These are phyloP conservation scores for Ophiostoma sp. DNA, from an alignment of 2,329 filamentous ascomycete species.

Conservation along the genomic window DNA sequence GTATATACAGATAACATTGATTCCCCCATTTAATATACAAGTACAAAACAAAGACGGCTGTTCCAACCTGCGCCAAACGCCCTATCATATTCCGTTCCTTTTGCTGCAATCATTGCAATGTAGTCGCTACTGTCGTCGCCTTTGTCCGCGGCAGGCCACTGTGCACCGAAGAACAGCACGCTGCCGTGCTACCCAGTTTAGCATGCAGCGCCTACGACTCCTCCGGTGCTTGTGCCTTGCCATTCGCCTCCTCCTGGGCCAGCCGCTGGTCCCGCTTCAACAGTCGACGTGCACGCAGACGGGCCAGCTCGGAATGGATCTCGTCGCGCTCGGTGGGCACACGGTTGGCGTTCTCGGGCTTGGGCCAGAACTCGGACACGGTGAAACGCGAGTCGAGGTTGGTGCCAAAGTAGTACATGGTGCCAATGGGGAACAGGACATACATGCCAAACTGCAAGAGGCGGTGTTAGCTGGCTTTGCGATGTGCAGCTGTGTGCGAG, in stretches of 20 bases:
- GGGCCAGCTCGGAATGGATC: slow-evolving; percentile 73
- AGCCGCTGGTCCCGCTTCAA: slow-evolving; percentile 67
- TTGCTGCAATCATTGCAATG: background rate
- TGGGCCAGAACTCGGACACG: slow-evolving; percentile 92
- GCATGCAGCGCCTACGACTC: background rate
- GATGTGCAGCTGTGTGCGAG: too few relatives aligned
- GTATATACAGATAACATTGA: background rate
- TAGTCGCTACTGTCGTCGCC: background rate
- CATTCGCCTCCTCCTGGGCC: slow-evolving; percentile 34
- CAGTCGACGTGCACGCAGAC: slow-evolving; percentile 59
- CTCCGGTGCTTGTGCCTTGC: slow-evolving; percentile 21
- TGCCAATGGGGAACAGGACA: slow-evolving; percentile 95
- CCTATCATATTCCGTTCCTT: background rate
- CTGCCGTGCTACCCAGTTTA: too few relatives aligned
- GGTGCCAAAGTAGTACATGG: slow-evolving; percentile 99
- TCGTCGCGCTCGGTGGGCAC: slow-evolving; percentile 74
- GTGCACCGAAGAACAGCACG: too few relatives aligned
- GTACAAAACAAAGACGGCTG: background rate
- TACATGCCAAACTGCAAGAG: slow-evolving; percentile 83
- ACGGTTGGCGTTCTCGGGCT: slow-evolving; percentile 66
- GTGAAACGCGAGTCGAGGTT: slow-evolving; percentile 91
- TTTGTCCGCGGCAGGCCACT: background rate
- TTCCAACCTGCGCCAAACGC: slow-evolving; percentile 8
- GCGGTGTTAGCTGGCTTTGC: background rate
- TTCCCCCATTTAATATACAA: background rate